Conservation (phyloP, 257 asterid genomes). For the Knoxia roxburghii region DNA sequence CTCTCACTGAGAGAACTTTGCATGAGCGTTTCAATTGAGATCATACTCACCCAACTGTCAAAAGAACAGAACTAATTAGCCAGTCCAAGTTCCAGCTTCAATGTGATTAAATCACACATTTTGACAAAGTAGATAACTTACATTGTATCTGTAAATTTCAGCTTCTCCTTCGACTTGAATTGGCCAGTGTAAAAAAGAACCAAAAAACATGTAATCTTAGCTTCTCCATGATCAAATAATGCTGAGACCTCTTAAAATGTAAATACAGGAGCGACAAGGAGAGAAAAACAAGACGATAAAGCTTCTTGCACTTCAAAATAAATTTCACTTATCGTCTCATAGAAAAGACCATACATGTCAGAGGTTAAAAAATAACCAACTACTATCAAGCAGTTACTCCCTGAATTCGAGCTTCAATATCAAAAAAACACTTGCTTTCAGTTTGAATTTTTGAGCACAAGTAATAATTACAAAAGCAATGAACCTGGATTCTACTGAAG, state of each 20-base stretch:
- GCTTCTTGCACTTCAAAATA: not conserved
- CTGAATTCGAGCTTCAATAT: not conserved
- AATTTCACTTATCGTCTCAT: not conserved
- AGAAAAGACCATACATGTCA: not conserved
- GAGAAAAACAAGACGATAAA: constrained; percentile 7
- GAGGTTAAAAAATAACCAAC: no score
- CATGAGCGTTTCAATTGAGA: constrained; percentile 40
- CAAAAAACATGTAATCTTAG: constrained; percentile 18
- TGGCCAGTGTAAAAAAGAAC: constrained; percentile 21
- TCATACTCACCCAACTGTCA: constrained; percentile 76
- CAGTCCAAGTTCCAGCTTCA: constrained; percentile 19
- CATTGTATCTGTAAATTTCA: constrained; percentile 54
- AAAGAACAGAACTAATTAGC: constrained; percentile 16
- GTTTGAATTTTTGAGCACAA: not conserved
- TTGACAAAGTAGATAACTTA: constrained; percentile 38
- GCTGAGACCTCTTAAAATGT: not conserved
- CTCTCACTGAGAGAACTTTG: constrained; percentile 26
- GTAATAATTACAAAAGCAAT: not conserved
- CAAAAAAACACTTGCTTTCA: not conserved
- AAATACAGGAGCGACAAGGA: not conserved
- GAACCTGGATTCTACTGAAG: not conserved
- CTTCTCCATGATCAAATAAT: not conserved
- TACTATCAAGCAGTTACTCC: not conserved
- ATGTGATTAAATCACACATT: constrained; percentile 11
- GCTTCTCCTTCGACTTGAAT: constrained; percentile 44